Evolutionary conservation across 2,329 filamentous ascomycete species (phyloP).

Genomic region (Calonectria pteridis): DNA sequence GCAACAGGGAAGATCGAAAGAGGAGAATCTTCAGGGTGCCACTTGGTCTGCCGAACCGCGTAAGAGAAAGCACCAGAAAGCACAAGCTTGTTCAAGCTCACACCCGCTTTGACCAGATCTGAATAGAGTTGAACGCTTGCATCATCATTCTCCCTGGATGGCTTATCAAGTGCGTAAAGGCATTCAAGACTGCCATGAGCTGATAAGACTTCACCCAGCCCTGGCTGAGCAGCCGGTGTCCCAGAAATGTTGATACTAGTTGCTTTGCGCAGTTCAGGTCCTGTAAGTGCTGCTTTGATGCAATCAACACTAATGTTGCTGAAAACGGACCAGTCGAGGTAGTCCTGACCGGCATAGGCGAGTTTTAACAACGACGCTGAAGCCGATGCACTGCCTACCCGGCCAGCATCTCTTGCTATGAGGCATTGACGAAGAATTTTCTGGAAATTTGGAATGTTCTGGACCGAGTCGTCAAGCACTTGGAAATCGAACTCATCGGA

Average conservation of each 20-base stretch:
- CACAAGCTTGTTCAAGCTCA: conserved; percentile 10
- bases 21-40: background rate
- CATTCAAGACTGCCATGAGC: background rate
- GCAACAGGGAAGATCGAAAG: conserved; percentile 4
- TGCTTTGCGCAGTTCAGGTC: background rate
- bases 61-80: conserved; percentile 14
- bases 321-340: conserved; percentile 3
- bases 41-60: conserved; percentile 3
- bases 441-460: background rate
- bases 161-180: conserved; percentile 12
- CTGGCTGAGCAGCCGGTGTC: background rate
- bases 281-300: background rate
- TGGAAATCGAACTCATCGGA: background rate
- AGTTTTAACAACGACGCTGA: conserved; percentile 5
- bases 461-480: background rate
- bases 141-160: background rate
- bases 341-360: background rate
- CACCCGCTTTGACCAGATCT: background rate
- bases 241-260: background rate
- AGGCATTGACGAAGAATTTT: background rate
- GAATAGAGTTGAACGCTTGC: background rate
- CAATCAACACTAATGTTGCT: background rate
- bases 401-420: background rate
- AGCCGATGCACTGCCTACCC: background rate
- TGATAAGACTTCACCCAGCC: conserved; percentile 11